These are phyloP conservation scores for Kernera saxatilis DNA, from an alignment of 345 rosid genomes.

Conservation along the genomic window DNA sequence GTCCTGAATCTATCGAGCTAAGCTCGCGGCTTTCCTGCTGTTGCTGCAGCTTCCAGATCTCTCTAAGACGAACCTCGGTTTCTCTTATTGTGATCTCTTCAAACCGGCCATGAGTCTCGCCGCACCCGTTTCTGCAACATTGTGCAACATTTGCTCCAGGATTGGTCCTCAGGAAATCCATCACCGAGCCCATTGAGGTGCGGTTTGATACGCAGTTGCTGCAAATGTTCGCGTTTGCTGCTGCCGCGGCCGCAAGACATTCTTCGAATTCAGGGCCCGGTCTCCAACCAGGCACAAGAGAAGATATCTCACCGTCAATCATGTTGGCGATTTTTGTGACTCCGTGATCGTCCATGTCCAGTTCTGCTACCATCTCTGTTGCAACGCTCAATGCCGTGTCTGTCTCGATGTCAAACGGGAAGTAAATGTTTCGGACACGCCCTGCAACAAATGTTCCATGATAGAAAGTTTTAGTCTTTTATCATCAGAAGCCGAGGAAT, in stretches of 20 bases:
- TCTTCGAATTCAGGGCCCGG: constrained; percentile 69
- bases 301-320: constrained; percentile 84
- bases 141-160: constrained; percentile 49
- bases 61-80: constrained; percentile 53
- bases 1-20: constrained; percentile 61
- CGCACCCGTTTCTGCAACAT: constrained; percentile 68
- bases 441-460: constrained; percentile 38
- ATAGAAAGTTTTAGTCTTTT: background rate
- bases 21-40: constrained; percentile 74
- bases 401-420: constrained; percentile 71
- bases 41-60: constrained; percentile 61
- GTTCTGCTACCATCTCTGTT: constrained; percentile 91
- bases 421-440: constrained; percentile 76
- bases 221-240: constrained; percentile 52
- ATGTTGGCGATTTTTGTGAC: constrained; percentile 82
- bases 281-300: constrained; percentile 84
- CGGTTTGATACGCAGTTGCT: constrained; percentile 74
- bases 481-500: background rate
- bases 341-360: constrained; percentile 86
- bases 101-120: constrained; percentile 88
- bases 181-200: constrained; percentile 79
- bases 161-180: constrained; percentile 60
- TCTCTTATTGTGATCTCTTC: constrained; percentile 65
- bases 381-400: constrained; percentile 94
- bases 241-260: constrained; percentile 40